Base-by-base conservation (phyloP, 2,329 filamentous ascomycete species). In the Penicillium nordicum region DNA sequence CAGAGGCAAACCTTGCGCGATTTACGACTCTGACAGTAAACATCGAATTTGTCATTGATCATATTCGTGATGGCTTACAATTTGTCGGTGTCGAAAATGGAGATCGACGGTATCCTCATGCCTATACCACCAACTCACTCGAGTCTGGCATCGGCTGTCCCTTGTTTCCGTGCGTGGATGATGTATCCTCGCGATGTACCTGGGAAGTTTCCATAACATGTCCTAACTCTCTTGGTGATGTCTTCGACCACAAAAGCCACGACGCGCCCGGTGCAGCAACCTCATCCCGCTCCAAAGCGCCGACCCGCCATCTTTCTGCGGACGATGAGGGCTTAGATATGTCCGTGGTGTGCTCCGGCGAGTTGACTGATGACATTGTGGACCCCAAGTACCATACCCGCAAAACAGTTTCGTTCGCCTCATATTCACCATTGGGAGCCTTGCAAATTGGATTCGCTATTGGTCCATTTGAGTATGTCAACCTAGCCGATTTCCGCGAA, bases 401-500 rank as follows among this genome's bases (percentile, higher is more conserved):
- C 70, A 97, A 96, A 74, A 92, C 90, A 2, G 89, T 94, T 70
- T 90, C 88, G 0, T 99, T 97, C 69, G 85, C 86, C 53, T 88
- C 89, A 48, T 83, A 84, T 57, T 86, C 87, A 59, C 85, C 88
- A 49, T 85, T 94, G 9, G 87, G 92, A 1, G 88, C 93, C 1
- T 89, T 92, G 60, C 93, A 97, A 70, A 87, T 99, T 61, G 93
- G 92, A 5, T 96, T 99, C 72, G 90, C 92, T 2, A 84, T 97
- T 54, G 94, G 95, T 0, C 94, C 95, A 0, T 99, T 99, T 70
- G 92, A 97, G 73, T 88, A 93, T 64, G 87, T 97, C 51, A 90
- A 97, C 69, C 80, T 99, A 5, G 88, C 90, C 2, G 89, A 93
- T 64, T 96, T 90, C 67, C 87, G 95, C 49, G 90, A 92, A 44